phyloP scores from a whole-genome alignment of 2,329 filamentous ascomycete genomes.

The Macrophomina phaseolina region DNA sequence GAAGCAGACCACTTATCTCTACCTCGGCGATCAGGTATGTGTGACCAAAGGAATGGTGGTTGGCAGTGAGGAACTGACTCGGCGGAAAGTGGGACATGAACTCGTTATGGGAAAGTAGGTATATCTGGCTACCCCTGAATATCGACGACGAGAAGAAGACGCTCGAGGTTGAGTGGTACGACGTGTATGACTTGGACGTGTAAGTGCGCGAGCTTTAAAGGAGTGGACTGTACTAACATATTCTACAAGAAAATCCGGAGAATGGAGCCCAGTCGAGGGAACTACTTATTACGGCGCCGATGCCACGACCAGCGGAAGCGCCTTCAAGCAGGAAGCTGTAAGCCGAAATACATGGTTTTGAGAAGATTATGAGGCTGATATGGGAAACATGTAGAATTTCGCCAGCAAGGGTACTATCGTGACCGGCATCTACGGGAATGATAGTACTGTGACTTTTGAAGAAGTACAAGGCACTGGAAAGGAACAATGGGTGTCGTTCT shows the following conservation, averaged over 20 bases:
- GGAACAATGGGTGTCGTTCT: conserved; percentile 63
- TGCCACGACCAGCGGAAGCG: conserved; percentile 53
- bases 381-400: conserved; percentile 45
- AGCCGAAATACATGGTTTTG: neutral
- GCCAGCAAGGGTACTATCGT: conserved; percentile 54
- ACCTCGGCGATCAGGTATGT: conserved; percentile 53
- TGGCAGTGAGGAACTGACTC: neutral
- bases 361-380: too few relatives aligned
- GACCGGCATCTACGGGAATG: conserved; percentile 61
- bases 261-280: conserved; percentile 55
- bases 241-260: conserved; percentile 49
- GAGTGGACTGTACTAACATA: conserved; percentile 2
- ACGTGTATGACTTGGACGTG: conserved; percentile 63
- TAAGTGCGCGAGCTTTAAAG: conserved; percentile 27
- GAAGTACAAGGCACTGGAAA: conserved; percentile 57
- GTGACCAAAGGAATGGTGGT: neutral
- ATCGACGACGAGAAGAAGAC: conserved; percentile 60
- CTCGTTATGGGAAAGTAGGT: conserved; percentile 62
- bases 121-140: conserved; percentile 62
- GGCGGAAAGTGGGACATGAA: conserved; percentile 56
- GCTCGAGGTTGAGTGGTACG: conserved; percentile 59
- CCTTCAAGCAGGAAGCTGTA: conserved; percentile 61
- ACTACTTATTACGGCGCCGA: conserved; percentile 55
- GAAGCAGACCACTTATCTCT: conserved; percentile 58
- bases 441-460: conserved; percentile 60